Conservation (phyloP, 1,284 basidiomycete species). For the Malassezia nana region DNA sequence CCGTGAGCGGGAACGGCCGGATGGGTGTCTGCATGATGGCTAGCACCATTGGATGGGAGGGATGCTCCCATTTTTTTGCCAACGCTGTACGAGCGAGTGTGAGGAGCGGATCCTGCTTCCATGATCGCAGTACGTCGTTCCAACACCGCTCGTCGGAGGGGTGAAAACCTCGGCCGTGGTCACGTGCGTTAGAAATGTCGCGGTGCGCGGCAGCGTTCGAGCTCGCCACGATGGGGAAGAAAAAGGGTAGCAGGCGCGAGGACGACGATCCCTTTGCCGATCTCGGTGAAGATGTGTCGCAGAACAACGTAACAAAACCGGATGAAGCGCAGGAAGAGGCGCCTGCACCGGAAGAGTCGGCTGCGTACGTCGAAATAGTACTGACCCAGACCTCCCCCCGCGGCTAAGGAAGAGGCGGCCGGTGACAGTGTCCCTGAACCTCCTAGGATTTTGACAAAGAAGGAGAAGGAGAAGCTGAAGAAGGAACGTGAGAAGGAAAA, state of each 20-base stretch:
- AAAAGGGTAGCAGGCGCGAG: conserved; percentile 37
- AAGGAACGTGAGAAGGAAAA: conserved; percentile 46
- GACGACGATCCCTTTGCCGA: conserved; percentile 42
- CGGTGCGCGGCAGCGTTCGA: background rate
- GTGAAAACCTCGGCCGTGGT: conserved; percentile 16
- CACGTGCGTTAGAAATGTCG: conserved; percentile 9
- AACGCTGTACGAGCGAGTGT: conserved; percentile 6
- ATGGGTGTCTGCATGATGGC: background rate
- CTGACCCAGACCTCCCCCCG: background rate
- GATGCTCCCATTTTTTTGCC: conserved; percentile 2
- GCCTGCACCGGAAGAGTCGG: background rate
- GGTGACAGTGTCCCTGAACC: conserved; percentile 9
- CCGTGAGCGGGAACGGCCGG: background rate
- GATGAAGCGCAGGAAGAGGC: conserved; percentile 22
- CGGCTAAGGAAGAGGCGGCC: conserved; percentile 19
- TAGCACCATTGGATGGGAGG: background rate
- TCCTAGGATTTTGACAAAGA: conserved; percentile 36
- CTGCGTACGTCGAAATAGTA: background rate
- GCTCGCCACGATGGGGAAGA: conserved; percentile 33
- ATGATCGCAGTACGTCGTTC: conserved; percentile 2
- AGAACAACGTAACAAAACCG: conserved; percentile 24
- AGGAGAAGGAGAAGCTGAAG: conserved; percentile 47
- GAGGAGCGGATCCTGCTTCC: conserved; percentile 9
- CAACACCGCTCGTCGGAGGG: background rate
- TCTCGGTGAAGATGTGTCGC: conserved; percentile 31